Percentiles rank a stretch among this genome's conserved stretches.
phyloP scores from a whole-genome alignment of 495 filamentous ascomycete genomes.

The Penicillium pulvis region DNA sequence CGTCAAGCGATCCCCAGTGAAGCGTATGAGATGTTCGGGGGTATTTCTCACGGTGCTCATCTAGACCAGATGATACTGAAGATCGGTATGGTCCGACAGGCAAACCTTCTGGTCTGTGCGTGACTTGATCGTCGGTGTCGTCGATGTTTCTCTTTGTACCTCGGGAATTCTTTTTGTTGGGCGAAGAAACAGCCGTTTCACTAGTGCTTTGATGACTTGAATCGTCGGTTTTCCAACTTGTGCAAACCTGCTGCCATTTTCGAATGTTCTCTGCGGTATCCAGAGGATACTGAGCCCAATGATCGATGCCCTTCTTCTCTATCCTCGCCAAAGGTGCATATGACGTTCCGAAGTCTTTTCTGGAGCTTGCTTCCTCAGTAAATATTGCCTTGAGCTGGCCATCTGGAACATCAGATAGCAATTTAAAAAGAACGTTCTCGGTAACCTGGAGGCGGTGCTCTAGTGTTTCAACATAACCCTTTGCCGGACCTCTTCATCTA shows the following conservation, averaged over 20 bases:
- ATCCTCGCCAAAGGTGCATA: slow-evolving; percentile 30
- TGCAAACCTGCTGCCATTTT: slow-evolving; percentile 39
- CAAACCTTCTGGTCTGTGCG: not conserved
- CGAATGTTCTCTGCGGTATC: slow-evolving; percentile 34
- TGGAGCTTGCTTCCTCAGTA: not conserved
- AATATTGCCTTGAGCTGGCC: slow-evolving; percentile 29
- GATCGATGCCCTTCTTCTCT: slow-evolving; percentile 35
- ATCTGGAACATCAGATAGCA: slow-evolving; percentile 36
- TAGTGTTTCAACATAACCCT: slow-evolving; percentile 43
- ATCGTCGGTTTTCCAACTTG: not conserved
- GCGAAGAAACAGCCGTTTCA: not conserved
- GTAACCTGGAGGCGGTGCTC: slow-evolving; percentile 43
- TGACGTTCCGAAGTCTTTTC: not conserved
- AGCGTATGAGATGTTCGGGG: not conserved
- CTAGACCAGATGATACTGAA: not conserved
- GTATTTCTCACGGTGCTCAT: not conserved
- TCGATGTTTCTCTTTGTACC: not conserved
- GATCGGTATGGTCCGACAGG: not conserved
- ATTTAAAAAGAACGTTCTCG: slow-evolving; percentile 34
- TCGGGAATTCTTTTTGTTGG: not conserved
- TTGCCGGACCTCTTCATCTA: slow-evolving; percentile 36
- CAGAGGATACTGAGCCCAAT: slow-evolving; percentile 42
- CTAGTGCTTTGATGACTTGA: not conserved
- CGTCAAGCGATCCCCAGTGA: not conserved
- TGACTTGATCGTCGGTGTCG: not conserved